Percentiles rank a stretch among this genome's conserved stretches.
These are phyloP conservation scores for Fusarium lyarnte DNA, from an alignment of 2,329 filamentous ascomycete species.

Conservation along the genomic window DNA sequence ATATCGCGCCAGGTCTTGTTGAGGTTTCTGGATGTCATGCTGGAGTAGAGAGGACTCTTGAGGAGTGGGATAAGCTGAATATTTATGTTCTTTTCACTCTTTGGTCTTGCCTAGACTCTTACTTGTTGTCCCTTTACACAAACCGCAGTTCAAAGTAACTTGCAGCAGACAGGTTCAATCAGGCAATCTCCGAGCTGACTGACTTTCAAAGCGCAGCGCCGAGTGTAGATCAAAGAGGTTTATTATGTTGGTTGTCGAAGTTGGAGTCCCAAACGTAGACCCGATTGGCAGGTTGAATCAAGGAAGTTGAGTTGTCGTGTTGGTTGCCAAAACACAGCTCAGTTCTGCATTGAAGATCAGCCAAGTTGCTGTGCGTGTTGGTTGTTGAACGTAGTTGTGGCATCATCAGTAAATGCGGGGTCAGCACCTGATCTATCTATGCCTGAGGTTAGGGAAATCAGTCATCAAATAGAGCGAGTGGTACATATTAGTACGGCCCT, in stretches of 20 bases:
- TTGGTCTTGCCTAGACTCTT: rapidly evolving
- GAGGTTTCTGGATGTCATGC: conserved; percentile 30
- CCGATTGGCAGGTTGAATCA: not conserved
- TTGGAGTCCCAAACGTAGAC: rapidly evolving
- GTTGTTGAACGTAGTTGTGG: not conserved
- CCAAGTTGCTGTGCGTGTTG: not conserved
- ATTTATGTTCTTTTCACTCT: not conserved
- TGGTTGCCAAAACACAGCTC: not conserved
- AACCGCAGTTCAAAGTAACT: not conserved
- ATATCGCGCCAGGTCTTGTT: conserved; percentile 29
- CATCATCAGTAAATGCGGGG: not conserved
- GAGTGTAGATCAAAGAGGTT: not conserved
- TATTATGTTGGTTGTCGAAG: not conserved
- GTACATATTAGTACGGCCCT: not conserved
- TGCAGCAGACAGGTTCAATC: not conserved
- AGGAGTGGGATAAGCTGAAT: not conserved
- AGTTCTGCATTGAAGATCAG: no score
- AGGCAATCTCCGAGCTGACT: not conserved
- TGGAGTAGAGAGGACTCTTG: not conserved
- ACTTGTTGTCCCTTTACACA: not conserved
- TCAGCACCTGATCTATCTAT: not conserved
- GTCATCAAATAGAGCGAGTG: not conserved
- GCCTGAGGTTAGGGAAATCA: not conserved
- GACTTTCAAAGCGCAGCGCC: not conserved
- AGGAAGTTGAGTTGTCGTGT: not conserved